These are phyloP conservation scores for Turritis glabra DNA, from an alignment of 345 rosid species.

Conservation along the genomic window DNA sequence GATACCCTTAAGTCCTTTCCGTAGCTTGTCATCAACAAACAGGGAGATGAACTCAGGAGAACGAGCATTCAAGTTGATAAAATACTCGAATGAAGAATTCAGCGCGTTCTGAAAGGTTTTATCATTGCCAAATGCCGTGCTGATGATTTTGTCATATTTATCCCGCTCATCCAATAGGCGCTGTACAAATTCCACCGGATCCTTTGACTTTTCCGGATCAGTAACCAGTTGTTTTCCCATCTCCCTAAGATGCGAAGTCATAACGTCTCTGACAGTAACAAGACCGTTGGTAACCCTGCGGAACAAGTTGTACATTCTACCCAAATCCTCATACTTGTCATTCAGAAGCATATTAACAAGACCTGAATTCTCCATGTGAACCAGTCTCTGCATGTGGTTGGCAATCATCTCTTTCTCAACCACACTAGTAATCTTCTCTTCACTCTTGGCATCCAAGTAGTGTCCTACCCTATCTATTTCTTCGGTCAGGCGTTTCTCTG, in stretches of 20 bases:
- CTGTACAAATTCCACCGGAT: constrained; percentile 96
- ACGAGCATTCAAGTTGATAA: constrained; percentile 86
- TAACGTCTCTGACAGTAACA: constrained; percentile 69
- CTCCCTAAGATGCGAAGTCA: constrained; percentile 92
- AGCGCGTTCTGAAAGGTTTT: constrained; percentile 95
- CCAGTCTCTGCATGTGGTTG: constrained; percentile 93
- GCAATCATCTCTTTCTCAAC: constrained; percentile 99
- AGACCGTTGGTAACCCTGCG: constrained; percentile 87
- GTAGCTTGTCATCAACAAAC: constrained; percentile 92
- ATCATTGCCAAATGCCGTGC: constrained; percentile 71
- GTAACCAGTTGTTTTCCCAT: constrained; percentile 90
- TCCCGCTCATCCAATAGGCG: constrained; percentile 89
- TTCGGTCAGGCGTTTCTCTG: constrained; percentile 88
- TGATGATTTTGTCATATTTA: constrained; percentile 78
- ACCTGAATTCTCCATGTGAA: constrained; percentile 98
- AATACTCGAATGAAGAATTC: constrained; percentile 90
- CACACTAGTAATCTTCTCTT: constrained; percentile 84
- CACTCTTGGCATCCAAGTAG: constrained; percentile 89
- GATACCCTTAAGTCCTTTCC: constrained; percentile 90
- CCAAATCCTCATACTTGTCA: constrained; percentile 85
- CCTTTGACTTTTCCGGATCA: constrained; percentile 90
- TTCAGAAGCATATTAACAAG: constrained; percentile 92
- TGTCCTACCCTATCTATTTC: constrained; percentile 95
- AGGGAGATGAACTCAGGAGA: constrained; percentile 96
- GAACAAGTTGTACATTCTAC: constrained; percentile 89